Evolutionary conservation across 768 basidiomycete genomes (phyloP), one percentile per base, ranked within the genome.

Genomic region (Coprinopsis cinerea): DNA sequence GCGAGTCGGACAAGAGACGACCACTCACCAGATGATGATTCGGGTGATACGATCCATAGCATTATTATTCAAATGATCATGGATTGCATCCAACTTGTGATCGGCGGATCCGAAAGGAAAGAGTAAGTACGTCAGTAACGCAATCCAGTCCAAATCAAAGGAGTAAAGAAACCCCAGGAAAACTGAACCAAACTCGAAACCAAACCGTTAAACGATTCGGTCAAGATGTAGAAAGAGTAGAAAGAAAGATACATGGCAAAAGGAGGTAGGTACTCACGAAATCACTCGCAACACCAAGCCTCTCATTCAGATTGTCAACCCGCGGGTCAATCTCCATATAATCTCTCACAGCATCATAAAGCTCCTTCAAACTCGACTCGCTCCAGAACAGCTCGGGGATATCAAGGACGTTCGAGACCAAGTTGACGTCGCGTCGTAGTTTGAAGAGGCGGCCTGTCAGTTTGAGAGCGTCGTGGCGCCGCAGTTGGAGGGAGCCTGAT

Each of bases 341-440:
- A 57, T 93, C 93, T 49, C 92, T 73, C 41, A 94, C 92, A 0
- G 92, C 92, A 56, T 92, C 90, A 61, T 97, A 97, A 28, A 97
- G 66, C 24, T 82, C 86, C 59, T 88, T 87, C 57, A 95, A 68
- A 55, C 87, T 92, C 10, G 92, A 92, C 61, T 95, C 93, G 45
- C 82, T 85, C 94, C 93, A 96, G 65, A 97, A 97, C 40, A 97
- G 67, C 61, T 93, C 92, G 0, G 93, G 93, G 4, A 91, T 85
- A 60, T 97, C 94, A 1, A 97, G 76, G 25, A 97, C 91, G 59
- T 94, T 95, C 20, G 87, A 89, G 9, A 93, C 90, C 1, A 97
- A 71, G 58, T 94, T 95, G 23, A 96, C 84, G 55, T 95, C 92
- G 42, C 90, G 78, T 3, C 92, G 77, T 7, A 96, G 72, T 61